These are phyloP conservation scores for Coemansia sp. DNA, from an alignment of 192 early-diverging fungal genomes.

Conservation along the genomic window DNA sequence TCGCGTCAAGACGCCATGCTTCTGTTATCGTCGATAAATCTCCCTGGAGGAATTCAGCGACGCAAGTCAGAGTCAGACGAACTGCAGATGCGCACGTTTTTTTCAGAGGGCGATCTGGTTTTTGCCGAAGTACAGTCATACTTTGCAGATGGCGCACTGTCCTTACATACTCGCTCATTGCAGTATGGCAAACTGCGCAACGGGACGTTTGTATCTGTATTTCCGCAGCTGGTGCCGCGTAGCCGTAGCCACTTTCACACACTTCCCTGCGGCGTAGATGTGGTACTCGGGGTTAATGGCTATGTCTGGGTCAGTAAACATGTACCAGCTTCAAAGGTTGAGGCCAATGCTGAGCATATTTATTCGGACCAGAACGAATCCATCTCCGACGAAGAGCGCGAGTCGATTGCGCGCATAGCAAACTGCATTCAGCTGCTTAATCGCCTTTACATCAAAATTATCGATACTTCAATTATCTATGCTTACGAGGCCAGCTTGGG, in stretches of 20 bases:
- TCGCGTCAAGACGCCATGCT: slow-evolving; percentile 83
- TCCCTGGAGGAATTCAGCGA: slow-evolving; percentile 93
- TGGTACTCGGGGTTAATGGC: slow-evolving; percentile 94
- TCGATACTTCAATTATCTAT: slow-evolving; percentile 85
- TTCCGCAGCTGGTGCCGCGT: slow-evolving; percentile 85
- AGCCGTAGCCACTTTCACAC: slow-evolving; percentile 93
- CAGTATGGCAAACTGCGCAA: slow-evolving; percentile 88
- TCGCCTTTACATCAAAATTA: slow-evolving; percentile 76
- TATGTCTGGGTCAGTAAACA: slow-evolving; percentile 94
- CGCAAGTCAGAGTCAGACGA: slow-evolving; percentile 95
- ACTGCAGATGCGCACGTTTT: slow-evolving; percentile 92
- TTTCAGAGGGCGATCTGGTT: slow-evolving; percentile 91
- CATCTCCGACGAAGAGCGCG: slow-evolving; percentile 71
- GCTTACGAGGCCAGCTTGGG: slow-evolving; percentile 81
- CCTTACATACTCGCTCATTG: slow-evolving; percentile 84
- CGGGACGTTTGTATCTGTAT: slow-evolving; percentile 79
- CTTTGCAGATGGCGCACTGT: slow-evolving; percentile 82
- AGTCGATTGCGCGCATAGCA: slow-evolving; percentile 83
- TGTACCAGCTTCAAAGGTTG: slow-evolving; percentile 58
- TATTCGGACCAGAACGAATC: slow-evolving; percentile 88
- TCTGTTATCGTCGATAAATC: slow-evolving; percentile 84
- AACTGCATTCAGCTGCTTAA: slow-evolving; percentile 85
- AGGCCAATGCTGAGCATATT: slow-evolving; percentile 76
- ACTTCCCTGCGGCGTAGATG: slow-evolving; percentile 87
- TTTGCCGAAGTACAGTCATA: slow-evolving; percentile 88